A percentile compares a stretch with the other conserved stretches of the same genome.
phyloP scores from a whole-genome alignment of 2,329 filamentous ascomycete genomes.

The Berkeleyomyces basicola region DNA sequence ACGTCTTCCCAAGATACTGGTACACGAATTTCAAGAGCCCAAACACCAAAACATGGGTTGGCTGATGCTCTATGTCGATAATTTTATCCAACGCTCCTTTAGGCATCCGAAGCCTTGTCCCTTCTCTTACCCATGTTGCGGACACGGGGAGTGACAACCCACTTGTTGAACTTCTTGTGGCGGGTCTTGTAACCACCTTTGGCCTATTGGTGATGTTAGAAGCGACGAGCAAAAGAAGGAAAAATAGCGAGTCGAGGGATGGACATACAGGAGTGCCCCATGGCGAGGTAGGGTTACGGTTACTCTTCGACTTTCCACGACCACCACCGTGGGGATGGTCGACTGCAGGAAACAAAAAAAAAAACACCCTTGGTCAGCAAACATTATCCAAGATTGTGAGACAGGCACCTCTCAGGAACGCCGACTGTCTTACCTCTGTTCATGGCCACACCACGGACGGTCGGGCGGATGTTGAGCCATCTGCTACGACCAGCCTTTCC shows the following conservation, averaged over 20 bases:
- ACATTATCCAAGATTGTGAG: neutral
- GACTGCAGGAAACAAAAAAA: slow-evolving; percentile 29
- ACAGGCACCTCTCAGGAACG: neutral
- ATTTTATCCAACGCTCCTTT: neutral
- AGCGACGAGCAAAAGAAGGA: neutral
- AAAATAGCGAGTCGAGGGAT: neutral
- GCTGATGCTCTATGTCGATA: neutral
- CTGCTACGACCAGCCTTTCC: slow-evolving; percentile 89
- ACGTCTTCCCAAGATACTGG: slow-evolving; percentile 10
- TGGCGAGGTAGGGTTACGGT: slow-evolving; percentile 82
- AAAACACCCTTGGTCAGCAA: slow-evolving; percentile 1
- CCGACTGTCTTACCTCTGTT: slow-evolving; percentile 55
- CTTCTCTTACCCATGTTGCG: slow-evolving; percentile 86
- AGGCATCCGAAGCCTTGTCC: slow-evolving; percentile 32
- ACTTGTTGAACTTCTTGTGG: slow-evolving; percentile 80
- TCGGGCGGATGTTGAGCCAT: slow-evolving; percentile 88
- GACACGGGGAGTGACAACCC: slow-evolving; percentile 65
- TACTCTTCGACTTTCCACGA: slow-evolving; percentile 98
- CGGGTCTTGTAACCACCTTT: slow-evolving; percentile 89
- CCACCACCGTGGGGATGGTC: slow-evolving; percentile 99
- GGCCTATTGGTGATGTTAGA: slow-evolving; percentile 31
- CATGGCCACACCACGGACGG: slow-evolving; percentile 95
- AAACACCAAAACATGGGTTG: neutral
- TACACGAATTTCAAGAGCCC: slow-evolving; percentile 5
- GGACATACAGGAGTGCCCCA: slow-evolving; percentile 83